Percentiles rank a stretch among this genome's conserved stretches.
Evolutionary conservation across 2,329 filamentous ascomycete genomes (phyloP).

Genomic region (Xylariaceae sp.): DNA sequence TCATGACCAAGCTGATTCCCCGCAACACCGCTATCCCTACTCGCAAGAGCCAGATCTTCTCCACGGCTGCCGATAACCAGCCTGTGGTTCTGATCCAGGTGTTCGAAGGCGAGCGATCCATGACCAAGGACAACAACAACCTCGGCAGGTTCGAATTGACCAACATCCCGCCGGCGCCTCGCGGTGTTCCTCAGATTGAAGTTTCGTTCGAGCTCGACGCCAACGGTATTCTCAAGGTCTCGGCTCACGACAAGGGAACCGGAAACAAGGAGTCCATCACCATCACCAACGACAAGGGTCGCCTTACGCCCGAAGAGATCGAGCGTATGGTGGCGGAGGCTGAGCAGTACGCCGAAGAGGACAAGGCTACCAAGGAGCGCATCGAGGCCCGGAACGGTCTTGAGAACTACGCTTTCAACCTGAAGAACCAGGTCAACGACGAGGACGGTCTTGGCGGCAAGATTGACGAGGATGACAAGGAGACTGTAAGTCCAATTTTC

Average conservation of each 20-base stretch:
- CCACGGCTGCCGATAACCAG: constrained; percentile 93
- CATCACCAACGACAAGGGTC: constrained; percentile 99
- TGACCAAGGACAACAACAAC: constrained; percentile 96
- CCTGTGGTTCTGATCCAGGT: constrained; percentile 93
- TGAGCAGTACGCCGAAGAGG: constrained; percentile 97
- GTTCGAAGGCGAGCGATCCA: constrained; percentile 84
- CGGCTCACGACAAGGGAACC: constrained; percentile 94
- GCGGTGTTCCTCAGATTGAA: constrained; percentile 96
- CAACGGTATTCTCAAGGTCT: constrained; percentile 97
- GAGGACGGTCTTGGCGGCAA: constrained; percentile 95
- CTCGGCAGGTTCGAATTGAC: constrained; percentile 98
- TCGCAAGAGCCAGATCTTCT: constrained; percentile 97
- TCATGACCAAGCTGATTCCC: constrained; percentile 95
- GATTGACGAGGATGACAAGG: constrained; percentile 98
- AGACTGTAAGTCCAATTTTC: constrained; percentile 56
- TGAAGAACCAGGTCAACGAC: constrained; percentile 99
- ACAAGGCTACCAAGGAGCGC: constrained; percentile 95
- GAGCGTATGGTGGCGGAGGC: constrained; percentile 98
- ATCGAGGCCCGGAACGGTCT: constrained; percentile 94
- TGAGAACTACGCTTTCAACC: constrained; percentile 97
- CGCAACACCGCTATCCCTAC: constrained; percentile 93
- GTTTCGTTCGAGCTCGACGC: constrained; percentile 96
- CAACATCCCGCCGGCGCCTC: constrained; percentile 87
- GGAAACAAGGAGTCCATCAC: constrained; percentile 97
- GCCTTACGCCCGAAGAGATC: constrained; percentile 92